Percentiles rank a stretch among this genome's conserved stretches.
Conservation (phyloP, 306 rosid genomes). For the Rosa multiflora region DNA sequence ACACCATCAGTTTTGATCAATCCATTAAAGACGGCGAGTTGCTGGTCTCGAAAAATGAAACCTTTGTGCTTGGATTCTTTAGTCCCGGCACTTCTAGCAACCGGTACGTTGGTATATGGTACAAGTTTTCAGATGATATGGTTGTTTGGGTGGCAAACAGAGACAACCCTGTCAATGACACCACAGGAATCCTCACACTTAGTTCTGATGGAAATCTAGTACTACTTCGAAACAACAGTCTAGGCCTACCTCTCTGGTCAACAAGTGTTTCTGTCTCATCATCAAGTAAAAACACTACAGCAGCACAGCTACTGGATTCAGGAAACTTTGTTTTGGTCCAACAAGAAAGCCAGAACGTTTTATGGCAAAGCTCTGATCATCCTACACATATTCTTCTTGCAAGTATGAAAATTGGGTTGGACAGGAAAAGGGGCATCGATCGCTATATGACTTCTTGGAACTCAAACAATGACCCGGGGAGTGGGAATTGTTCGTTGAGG, state of each 20-base stretch:
- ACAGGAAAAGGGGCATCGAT: constrained; percentile 14
- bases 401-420: constrained; percentile 25
- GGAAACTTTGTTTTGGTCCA: constrained; percentile 28
- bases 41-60: constrained; percentile 42
- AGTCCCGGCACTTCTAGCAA: constrained; percentile 42
- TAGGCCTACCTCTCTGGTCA: constrained; percentile 26
- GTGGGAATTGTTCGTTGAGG: constrained; percentile 21
- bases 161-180: constrained; percentile 41
- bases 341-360: constrained; percentile 3
- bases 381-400: constrained; percentile 42
- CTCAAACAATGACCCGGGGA: constrained; percentile 51
- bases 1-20: constrained; percentile 32
- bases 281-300: neutral
- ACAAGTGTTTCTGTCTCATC: constrained; percentile 17
- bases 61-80: constrained; percentile 69
- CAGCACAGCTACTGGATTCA: constrained; percentile 20
- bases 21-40: constrained; percentile 48
- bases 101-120: constrained; percentile 59
- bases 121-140: constrained; percentile 25
- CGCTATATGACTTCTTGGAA: constrained; percentile 30
- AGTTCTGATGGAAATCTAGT: constrained; percentile 25
- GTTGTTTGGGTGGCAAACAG: constrained; percentile 79
- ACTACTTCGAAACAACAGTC: neutral
- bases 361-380: constrained; percentile 61
- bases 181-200: constrained; percentile 28